phyloP scores from a whole-genome alignment of 208 protist species.

The Angomonas desouzai region DNA sequence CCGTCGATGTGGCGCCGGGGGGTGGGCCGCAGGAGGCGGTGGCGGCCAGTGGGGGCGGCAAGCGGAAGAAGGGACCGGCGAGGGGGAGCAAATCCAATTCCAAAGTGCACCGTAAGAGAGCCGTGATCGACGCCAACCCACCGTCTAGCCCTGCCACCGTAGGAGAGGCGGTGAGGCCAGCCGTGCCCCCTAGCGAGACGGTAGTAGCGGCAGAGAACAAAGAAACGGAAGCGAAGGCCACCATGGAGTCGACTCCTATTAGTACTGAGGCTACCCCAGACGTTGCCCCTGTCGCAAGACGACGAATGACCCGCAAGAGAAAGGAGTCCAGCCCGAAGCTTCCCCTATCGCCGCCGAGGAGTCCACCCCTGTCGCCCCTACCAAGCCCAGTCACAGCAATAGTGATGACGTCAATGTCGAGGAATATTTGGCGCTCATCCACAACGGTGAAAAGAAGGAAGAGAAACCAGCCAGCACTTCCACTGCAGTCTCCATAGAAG shows the following conservation, averaged over 20 bases:
- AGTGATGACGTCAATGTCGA: not conserved
- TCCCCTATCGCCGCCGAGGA: too few relatives aligned
- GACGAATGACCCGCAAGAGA: slow-evolving; percentile 2
- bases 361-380: too few relatives aligned
- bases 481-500: too few relatives aligned
- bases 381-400: not conserved
- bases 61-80: not conserved
- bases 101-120: slow-evolving; percentile 4
- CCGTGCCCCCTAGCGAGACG: too few relatives aligned
- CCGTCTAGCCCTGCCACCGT: too few relatives aligned
- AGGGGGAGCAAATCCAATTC: not conserved
- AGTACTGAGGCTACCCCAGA: not conserved
- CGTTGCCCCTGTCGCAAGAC: not conserved
- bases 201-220: not conserved
- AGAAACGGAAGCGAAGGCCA: not conserved
- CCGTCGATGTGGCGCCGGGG: not conserved
- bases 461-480: not conserved
- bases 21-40: too few relatives aligned
- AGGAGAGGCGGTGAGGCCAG: too few relatives aligned
- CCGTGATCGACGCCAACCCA: not conserved
- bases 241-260: not conserved
- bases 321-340: not conserved
- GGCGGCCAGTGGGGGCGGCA: not conserved
- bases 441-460: not conserved
- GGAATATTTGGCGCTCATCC: not conserved